These are phyloP conservation scores for Globisporangium perplexum DNA, from an alignment of 352 stramenopile species.

Conservation along the genomic window DNA sequence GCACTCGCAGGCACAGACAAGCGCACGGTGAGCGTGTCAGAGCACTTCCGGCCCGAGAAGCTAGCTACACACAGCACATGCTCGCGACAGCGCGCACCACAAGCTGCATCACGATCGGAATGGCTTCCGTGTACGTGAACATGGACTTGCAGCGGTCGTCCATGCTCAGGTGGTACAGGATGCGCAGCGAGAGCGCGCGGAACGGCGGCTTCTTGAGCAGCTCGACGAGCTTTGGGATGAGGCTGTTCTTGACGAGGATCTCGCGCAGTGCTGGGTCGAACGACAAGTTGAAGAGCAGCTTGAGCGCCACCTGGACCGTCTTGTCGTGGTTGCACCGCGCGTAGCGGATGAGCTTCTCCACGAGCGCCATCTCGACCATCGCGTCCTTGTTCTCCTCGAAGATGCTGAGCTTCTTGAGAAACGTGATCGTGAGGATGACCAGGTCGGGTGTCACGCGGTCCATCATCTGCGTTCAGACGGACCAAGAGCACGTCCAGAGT, in stretches of 20 bases:
- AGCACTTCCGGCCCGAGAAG: no score
- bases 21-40: not conserved
- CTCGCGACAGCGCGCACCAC: constrained; percentile 31
- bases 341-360: constrained; percentile 76
- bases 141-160: constrained; percentile 94
- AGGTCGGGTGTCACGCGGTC: constrained; percentile 85
- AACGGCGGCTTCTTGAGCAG: constrained; percentile 92
- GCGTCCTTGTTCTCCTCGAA: constrained; percentile 95
- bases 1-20: no score
- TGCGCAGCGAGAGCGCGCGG: constrained; percentile 76
- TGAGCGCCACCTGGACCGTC: constrained; percentile 77
- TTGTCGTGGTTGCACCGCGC: constrained; percentile 83
- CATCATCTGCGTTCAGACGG: constrained; percentile 56
- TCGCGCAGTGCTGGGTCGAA: constrained; percentile 88
- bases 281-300: constrained; percentile 93
- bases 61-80: not conserved
- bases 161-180: constrained; percentile 95
- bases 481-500: no score
- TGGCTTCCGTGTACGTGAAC: constrained; percentile 94
- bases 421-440: constrained; percentile 86
- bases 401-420: constrained; percentile 93
- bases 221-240: constrained; percentile 91
- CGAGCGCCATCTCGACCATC: constrained; percentile 81
- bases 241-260: constrained; percentile 80
- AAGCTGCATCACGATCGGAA: constrained; percentile 92